Evolutionary conservation across 495 filamentous ascomycete genomes (phyloP).

Genomic region (Pyronema domesticum): DNA sequence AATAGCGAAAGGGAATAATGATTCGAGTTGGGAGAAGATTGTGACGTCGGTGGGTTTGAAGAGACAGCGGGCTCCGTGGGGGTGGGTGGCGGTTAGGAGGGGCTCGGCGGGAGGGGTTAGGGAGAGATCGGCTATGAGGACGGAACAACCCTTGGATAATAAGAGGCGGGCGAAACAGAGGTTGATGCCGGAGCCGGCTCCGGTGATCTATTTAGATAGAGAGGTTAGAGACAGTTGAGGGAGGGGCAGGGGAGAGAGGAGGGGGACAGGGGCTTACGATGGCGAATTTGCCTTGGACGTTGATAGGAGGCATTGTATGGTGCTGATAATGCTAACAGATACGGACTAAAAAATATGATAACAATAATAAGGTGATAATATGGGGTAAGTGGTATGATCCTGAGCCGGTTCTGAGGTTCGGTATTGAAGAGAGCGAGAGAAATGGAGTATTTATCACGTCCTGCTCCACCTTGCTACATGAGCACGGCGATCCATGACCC

Average conservation of each 20-base stretch:
- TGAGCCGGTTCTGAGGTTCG: too few species aligned
- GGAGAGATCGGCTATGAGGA: slow-evolving; percentile 47
- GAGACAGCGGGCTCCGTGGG: slow-evolving; percentile 16
- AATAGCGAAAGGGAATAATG: slow-evolving; percentile 30
- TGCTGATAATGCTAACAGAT: too few species aligned
- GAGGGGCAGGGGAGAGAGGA: neutral
- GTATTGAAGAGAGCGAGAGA: too few species aligned
- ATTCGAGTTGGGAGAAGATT: slow-evolving; percentile 40
- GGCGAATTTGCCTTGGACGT: slow-evolving; percentile 43
- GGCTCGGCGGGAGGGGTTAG: slow-evolving; percentile 45
- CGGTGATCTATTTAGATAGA: slow-evolving; percentile 28
- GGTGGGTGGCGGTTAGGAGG: slow-evolving; percentile 34
- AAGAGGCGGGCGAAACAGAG: slow-evolving; percentile 42
- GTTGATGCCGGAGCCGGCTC: slow-evolving; percentile 55
- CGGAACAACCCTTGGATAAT: slow-evolving; percentile 41
- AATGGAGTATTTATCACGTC: too few species aligned
- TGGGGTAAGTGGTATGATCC: too few species aligned
- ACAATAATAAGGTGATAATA: too few species aligned
- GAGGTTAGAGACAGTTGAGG: too few species aligned
- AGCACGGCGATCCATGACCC: too few species aligned
- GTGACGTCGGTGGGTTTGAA: slow-evolving; percentile 48
- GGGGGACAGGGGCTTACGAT: slow-evolving; percentile 29
- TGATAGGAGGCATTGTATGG: neutral
- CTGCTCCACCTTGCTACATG: too few species aligned
- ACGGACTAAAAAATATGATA: too few species aligned